These are phyloP conservation scores for Lathyrus tuberosus DNA, from an alignment of 306 rosid species.

Conservation along the genomic window DNA sequence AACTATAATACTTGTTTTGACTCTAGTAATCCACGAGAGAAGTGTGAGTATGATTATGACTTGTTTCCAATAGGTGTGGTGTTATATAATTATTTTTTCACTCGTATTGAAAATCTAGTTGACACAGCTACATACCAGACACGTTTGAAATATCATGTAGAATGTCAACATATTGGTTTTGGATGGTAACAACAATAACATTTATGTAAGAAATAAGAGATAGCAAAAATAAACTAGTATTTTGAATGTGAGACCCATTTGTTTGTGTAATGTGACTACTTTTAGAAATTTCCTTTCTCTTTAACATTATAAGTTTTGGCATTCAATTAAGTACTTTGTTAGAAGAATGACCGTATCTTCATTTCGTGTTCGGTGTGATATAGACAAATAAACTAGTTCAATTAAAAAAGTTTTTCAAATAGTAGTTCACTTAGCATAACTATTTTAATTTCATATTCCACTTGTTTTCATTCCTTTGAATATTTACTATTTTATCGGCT, in stretches of 20 bases:
- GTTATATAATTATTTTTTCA: background rate
- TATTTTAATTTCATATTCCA: background rate
- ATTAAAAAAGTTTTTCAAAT: background rate
- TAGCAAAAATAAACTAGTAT: background rate
- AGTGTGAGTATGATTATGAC: conserved; percentile 1
- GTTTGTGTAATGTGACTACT: conserved; percentile 10
- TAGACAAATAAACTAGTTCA: background rate
- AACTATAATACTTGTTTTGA: background rate
- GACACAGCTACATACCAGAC: background rate
- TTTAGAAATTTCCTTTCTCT: conserved; percentile 19
- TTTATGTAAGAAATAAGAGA: background rate
- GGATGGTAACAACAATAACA: background rate
- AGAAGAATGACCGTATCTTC: background rate
- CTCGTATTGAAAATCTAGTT: background rate
- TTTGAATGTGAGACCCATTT: background rate
- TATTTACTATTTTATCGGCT: background rate
- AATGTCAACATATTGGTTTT: background rate
- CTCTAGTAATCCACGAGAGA: background rate
- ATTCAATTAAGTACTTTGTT: conserved; percentile 23
- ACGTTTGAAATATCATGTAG: background rate
- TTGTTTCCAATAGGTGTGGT: background rate
- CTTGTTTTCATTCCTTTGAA: conserved; percentile 2
- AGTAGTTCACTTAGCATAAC: background rate
- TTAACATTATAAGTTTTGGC: conserved; percentile 3
- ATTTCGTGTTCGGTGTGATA: background rate